A percentile compares a stretch with the other conserved stretches of the same genome.
Evolutionary conservation across 768 basidiomycete species (phyloP).

Genomic region (Lactifluus subvellereus): DNA sequence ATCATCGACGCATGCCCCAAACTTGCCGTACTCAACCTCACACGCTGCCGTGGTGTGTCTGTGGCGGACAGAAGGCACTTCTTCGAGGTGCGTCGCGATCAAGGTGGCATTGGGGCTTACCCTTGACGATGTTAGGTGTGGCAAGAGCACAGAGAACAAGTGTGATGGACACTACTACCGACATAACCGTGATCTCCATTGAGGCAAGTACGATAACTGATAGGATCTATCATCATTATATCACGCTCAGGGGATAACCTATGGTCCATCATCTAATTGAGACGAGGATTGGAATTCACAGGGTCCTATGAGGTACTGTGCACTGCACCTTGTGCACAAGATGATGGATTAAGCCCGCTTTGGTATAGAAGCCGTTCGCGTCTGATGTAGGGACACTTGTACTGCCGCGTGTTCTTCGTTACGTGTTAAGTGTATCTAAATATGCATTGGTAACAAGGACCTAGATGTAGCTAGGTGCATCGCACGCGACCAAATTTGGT

Average conservation of each 20-base stretch:
- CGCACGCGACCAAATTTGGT: background rate
- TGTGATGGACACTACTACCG: background rate
- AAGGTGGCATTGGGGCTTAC: background rate
- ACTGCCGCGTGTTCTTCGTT: background rate
- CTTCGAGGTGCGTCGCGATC: slow-evolving; percentile 45
- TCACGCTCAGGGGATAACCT: background rate
- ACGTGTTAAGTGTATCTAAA: background rate
- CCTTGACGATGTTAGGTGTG: slow-evolving; percentile 7
- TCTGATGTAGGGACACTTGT: background rate
- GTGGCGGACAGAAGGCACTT: slow-evolving; percentile 57
- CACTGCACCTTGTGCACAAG: background rate
- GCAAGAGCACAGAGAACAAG: background rate
- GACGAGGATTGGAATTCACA: background rate
- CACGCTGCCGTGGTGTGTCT: slow-evolving; percentile 57
- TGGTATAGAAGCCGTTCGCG: background rate
- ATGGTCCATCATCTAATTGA: background rate
- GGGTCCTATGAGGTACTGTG: background rate
- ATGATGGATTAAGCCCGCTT: background rate
- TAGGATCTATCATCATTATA: background rate
- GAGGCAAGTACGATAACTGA: background rate
- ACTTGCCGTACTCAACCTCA: slow-evolving; percentile 53
- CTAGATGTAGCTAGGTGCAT: background rate
- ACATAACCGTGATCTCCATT: background rate
- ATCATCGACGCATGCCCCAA: slow-evolving; percentile 53
- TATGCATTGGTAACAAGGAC: background rate